phyloP scores from a whole-genome alignment of 2,329 filamentous ascomycete genomes.

The Pseudocercospora fijiensis region DNA sequence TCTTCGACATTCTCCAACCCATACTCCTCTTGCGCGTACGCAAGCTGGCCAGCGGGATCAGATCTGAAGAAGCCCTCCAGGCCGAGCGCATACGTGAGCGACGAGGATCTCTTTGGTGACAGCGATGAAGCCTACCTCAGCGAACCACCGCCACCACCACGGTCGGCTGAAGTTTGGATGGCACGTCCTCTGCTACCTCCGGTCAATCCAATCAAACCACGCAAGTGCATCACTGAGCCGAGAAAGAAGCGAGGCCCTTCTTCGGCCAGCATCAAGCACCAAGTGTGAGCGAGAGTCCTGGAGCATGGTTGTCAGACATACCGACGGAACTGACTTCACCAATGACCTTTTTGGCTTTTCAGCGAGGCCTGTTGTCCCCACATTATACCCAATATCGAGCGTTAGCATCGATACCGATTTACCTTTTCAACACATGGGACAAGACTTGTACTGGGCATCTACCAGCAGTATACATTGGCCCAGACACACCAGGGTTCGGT shows the following conservation, averaged over 20 bases:
- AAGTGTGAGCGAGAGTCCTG: slow-evolving; percentile 20
- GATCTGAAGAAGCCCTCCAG: slow-evolving; percentile 23
- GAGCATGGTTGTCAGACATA: background rate
- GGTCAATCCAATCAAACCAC: slow-evolving; percentile 27
- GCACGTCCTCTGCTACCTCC: slow-evolving; percentile 35
- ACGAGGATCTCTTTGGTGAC: slow-evolving; percentile 41
- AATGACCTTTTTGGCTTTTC: background rate
- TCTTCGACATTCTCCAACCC: slow-evolving; percentile 19
- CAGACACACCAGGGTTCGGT: background rate
- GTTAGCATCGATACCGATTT: background rate
- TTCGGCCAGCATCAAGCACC: slow-evolving; percentile 19
- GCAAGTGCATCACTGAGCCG: slow-evolving; percentile 18
- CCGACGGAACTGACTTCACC: background rate
- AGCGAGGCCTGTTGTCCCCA: background rate
- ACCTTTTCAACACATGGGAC: background rate
- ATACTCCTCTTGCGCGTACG: slow-evolving; percentile 25
- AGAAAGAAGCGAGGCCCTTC: slow-evolving; percentile 27
- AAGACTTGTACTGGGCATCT: background rate
- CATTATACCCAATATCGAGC: background rate
- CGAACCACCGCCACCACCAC: slow-evolving; percentile 38
- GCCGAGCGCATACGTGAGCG: slow-evolving; percentile 40
- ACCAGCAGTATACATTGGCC: background rate
- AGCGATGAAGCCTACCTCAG: slow-evolving; percentile 36
- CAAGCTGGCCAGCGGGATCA: slow-evolving; percentile 23
- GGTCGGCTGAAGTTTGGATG: slow-evolving; percentile 38